Evolutionary conservation across 2,329 filamentous ascomycete genomes (phyloP).

Genomic region (Hypoxylon sp.): DNA sequence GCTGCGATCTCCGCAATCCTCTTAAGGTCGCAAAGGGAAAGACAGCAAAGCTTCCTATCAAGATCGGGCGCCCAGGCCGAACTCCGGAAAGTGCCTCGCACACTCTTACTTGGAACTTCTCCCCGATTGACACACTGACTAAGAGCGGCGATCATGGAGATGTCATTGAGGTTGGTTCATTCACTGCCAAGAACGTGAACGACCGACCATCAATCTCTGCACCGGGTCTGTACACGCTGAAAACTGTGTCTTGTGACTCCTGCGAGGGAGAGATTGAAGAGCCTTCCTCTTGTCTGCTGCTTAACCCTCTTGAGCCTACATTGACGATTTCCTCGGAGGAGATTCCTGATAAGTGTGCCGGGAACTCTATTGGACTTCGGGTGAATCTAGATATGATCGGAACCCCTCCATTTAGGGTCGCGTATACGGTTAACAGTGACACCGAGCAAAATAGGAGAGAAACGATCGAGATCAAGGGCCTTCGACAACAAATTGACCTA

Average conservation of each 20-base stretch:
- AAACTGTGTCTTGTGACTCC: constrained; percentile 81
- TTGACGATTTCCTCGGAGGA: constrained; percentile 81
- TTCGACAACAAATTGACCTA: constrained; percentile 88
- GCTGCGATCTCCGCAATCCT: constrained; percentile 84
- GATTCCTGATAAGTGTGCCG: constrained; percentile 94
- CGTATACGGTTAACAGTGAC: constrained; percentile 79
- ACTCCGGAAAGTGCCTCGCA: constrained; percentile 75
- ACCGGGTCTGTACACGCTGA: constrained; percentile 89
- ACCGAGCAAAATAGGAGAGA: constrained; percentile 69
- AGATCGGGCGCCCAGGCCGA: constrained; percentile 75
- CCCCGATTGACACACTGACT: constrained; percentile 77
- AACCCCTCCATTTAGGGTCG: constrained; percentile 89
- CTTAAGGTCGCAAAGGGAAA: constrained; percentile 86
- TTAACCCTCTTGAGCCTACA: constrained; percentile 91
- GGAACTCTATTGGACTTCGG: constrained; percentile 90
- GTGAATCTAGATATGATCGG: constrained; percentile 93
- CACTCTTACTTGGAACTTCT: constrained; percentile 85
- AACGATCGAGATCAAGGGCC: constrained; percentile 73
- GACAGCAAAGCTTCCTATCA: constrained; percentile 77
- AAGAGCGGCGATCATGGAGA: constrained; percentile 79
- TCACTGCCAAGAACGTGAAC: constrained; percentile 72
- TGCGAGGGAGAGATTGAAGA: constrained; percentile 93
- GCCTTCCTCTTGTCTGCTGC: constrained; percentile 90
- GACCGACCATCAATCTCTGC: constrained; percentile 79
- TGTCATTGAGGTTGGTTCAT: constrained; percentile 69